Evolutionary conservation across 2,329 filamentous ascomycete species (phyloP).

Genomic region (Epichloe glyceriae): DNA sequence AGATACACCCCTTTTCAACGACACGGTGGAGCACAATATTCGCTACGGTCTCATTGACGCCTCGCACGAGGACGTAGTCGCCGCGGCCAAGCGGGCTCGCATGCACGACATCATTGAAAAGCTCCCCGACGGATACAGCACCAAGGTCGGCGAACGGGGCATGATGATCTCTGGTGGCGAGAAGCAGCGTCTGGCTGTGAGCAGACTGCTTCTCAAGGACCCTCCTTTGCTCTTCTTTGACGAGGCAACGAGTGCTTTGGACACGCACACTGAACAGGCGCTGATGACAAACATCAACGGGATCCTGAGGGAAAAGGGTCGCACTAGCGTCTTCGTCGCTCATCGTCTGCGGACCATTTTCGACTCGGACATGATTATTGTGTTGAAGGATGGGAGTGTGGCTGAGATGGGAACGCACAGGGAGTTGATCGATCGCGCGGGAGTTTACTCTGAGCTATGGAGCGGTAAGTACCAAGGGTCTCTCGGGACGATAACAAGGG

Average conservation of each 20-base stretch:
- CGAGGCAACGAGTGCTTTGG: slow-evolving; percentile 82
- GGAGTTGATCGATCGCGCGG: slow-evolving; percentile 63
- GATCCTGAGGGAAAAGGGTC: slow-evolving; percentile 73
- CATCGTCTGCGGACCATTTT: slow-evolving; percentile 88
- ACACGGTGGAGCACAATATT: slow-evolving; percentile 92
- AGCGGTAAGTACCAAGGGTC: slow-evolving; percentile 46
- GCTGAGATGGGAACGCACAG: slow-evolving; percentile 81
- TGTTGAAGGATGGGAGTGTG: slow-evolving; percentile 72
- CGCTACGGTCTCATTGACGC: slow-evolving; percentile 78
- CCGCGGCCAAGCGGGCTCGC: slow-evolving; percentile 68
- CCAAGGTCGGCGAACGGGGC: slow-evolving; percentile 83
- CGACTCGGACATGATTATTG: slow-evolving; percentile 86
- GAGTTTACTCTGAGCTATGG: slow-evolving; percentile 84
- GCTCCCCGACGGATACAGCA: slow-evolving; percentile 82
- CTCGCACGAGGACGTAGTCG: slow-evolving; percentile 55
- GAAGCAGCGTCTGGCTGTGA: slow-evolving; percentile 81
- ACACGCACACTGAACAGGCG: slow-evolving; percentile 87
- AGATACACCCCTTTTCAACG: slow-evolving; percentile 94
- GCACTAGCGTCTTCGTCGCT: slow-evolving; percentile 91
- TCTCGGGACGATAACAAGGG: neutral
- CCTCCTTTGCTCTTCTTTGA: slow-evolving; percentile 88
- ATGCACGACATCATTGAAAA: slow-evolving; percentile 70
- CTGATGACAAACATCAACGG: slow-evolving; percentile 86
- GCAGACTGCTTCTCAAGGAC: slow-evolving; percentile 74
- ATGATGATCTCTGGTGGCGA: slow-evolving; percentile 96